phyloP scores from a whole-genome alignment of 352 stramenopile genomes.

The Pythium scleroteichum region DNA sequence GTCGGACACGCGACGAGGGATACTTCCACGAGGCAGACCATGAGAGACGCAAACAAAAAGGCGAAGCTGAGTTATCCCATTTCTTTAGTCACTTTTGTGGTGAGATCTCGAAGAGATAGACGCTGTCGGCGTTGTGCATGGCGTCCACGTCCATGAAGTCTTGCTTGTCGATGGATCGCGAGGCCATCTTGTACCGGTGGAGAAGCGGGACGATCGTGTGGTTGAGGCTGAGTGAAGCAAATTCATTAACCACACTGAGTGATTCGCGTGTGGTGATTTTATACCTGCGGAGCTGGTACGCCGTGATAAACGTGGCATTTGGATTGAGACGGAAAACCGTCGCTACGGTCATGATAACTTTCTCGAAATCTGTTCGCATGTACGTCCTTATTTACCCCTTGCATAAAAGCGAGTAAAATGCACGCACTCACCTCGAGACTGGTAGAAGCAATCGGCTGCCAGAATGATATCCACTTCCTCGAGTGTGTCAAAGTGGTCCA shows the following conservation, averaged over 20 bases:
- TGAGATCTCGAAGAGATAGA: constrained; percentile 64
- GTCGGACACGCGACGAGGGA: background rate
- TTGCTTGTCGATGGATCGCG: constrained; percentile 35
- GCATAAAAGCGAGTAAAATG: background rate
- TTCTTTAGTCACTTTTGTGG: background rate
- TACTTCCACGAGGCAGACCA: constrained; percentile 24
- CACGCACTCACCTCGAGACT: constrained; percentile 44
- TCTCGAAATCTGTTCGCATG: constrained; percentile 61
- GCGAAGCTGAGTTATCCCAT: constrained; percentile 68
- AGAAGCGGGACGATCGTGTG: constrained; percentile 58
- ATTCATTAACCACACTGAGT: too few species aligned
- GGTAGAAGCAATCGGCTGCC: constrained; percentile 74
- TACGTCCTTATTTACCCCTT: background rate
- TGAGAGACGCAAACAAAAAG: constrained; percentile 44
- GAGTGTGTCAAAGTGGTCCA: constrained; percentile 34
- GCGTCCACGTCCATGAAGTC: constrained; percentile 29
- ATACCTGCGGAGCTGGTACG: constrained; percentile 66
- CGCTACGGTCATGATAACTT: constrained; percentile 64
- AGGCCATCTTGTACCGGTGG: constrained; percentile 46
- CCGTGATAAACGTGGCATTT: constrained; percentile 49
- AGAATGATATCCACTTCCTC: constrained; percentile 47
- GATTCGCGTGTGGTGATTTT: background rate
- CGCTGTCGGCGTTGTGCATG: constrained; percentile 28
- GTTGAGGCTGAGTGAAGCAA: constrained; percentile 36
- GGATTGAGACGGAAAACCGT: constrained; percentile 55